Conservation (phyloP, 2,329 filamentous ascomycete genomes). For the Diaporthe nobilis region DNA sequence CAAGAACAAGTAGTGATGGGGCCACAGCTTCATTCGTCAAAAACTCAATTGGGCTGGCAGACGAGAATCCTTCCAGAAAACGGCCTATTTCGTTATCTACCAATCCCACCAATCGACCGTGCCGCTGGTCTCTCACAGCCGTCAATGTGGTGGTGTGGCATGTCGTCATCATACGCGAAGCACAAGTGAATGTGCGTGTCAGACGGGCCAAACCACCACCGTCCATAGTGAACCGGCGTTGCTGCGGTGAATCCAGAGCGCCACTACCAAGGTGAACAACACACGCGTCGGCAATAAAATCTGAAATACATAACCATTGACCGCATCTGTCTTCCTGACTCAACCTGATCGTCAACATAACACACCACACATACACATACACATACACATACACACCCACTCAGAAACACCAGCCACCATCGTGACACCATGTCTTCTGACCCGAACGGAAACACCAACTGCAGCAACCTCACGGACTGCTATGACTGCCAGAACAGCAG, state of each 20-base stretch:
- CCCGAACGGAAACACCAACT: conserved; percentile 35
- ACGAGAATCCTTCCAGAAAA: conserved; percentile 6
- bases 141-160: conserved; percentile 13
- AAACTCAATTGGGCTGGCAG: not conserved
- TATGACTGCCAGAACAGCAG: conserved; percentile 39
- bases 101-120: conserved; percentile 3
- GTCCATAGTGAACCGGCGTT: not conserved
- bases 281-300: not conserved
- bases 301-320: not conserved
- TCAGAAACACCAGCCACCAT: not conserved
- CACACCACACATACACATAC: not conserved
- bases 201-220: conserved; percentile 29
- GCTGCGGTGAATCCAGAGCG: not conserved
- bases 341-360: not conserved
- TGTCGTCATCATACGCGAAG: conserved; percentile 22
- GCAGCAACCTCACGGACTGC: conserved; percentile 39
- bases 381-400: not conserved
- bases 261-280: not conserved
- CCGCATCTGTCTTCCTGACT: not conserved
- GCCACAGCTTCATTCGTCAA: conserved; percentile 11
- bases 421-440: conserved; percentile 9
- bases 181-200: conserved; percentile 18
- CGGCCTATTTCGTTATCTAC: not conserved
- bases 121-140: not conserved
- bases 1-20: not conserved